A percentile compares a stretch with the other conserved stretches of the same genome.
Evolutionary conservation across 2,329 filamentous ascomycete genomes (phyloP).

Genomic region (Xylaria sp.): DNA sequence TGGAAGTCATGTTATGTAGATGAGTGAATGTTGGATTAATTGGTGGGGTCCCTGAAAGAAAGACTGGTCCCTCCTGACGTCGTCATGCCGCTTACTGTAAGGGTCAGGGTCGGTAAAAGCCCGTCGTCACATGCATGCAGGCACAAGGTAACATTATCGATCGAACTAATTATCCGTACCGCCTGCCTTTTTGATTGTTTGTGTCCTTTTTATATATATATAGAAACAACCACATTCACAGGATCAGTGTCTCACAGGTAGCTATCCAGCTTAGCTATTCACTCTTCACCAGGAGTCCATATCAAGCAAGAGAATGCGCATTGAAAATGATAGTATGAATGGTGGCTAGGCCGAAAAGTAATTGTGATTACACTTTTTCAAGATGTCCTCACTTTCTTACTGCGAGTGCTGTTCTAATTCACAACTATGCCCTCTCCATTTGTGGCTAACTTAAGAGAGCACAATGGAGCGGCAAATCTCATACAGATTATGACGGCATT

Average conservation of each 20-base stretch:
- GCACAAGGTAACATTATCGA: background rate
- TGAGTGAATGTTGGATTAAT: background rate
- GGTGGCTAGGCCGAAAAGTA: background rate
- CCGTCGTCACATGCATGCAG: constrained; percentile 26
- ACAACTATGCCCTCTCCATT: background rate
- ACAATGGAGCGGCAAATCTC: background rate
- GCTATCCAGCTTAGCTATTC: background rate
- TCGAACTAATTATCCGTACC: constrained; percentile 17
- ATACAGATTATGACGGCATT: background rate
- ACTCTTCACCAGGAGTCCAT: background rate
- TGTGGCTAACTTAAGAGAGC: background rate
- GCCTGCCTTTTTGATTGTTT: background rate
- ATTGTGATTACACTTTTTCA: background rate
- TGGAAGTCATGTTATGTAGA: background rate
- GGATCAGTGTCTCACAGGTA: background rate
- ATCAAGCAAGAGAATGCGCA: background rate
- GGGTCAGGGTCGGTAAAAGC: constrained; percentile 1
- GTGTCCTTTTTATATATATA: too few relatives aligned
- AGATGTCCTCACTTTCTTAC: background rate
- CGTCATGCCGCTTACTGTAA: constrained; percentile 27
- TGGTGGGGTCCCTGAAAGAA: constrained; percentile 34
- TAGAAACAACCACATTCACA: background rate
- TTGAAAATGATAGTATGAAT: background rate
- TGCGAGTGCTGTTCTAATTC: constrained; percentile 5
- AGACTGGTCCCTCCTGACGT: constrained; percentile 34